Percentiles rank a stretch among this genome's conserved stretches.
Evolutionary conservation across 2,329 filamentous ascomycete species (phyloP).

Genomic region (Apiospora phragmitis): DNA sequence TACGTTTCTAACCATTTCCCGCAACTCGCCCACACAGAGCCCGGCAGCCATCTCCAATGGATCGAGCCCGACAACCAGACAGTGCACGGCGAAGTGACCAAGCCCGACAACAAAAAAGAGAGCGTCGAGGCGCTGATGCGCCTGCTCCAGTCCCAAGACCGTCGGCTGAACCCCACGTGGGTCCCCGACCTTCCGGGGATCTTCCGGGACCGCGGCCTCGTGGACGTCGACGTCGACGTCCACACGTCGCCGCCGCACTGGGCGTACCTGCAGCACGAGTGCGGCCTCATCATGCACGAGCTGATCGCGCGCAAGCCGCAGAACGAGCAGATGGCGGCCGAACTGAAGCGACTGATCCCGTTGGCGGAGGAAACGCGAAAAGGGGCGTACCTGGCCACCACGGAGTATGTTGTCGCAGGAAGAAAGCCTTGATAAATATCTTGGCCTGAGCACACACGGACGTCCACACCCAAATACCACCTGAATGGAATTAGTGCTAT

Average conservation of each 20-base stretch:
- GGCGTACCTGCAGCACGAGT: slow-evolving; percentile 12
- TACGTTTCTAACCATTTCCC: not conserved
- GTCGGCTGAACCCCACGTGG: slow-evolving; percentile 12
- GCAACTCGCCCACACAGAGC: not conserved
- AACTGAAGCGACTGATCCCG: slow-evolving; percentile 12
- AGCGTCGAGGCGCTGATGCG: slow-evolving; percentile 10
- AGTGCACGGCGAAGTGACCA: slow-evolving; percentile 4
- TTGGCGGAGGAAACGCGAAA: slow-evolving; percentile 10
- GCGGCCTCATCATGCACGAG: slow-evolving; percentile 20
- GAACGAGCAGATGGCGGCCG: slow-evolving; percentile 12
- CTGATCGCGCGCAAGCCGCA: slow-evolving; percentile 14
- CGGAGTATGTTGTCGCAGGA: slow-evolving; percentile 10
- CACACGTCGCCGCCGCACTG: slow-evolving; percentile 10
- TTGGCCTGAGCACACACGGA: too few species aligned
- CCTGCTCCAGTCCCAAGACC: slow-evolving; percentile 9
- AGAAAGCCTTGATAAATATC: slow-evolving; percentile 1
- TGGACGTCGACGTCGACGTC: slow-evolving; percentile 8
- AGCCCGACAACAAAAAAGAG: slow-evolving; percentile 3
- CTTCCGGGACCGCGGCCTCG: not conserved
- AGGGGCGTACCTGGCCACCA: slow-evolving; percentile 13
- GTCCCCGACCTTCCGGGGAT: slow-evolving; percentile 7
- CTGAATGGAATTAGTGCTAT: too few species aligned
- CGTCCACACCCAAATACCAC: too few species aligned
- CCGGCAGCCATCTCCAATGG: slow-evolving; percentile 9
- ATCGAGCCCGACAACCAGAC: slow-evolving; percentile 13